Evolutionary conservation across 2,329 filamentous ascomycete species (phyloP), one percentile per base, ranked within the genome.

Genomic region (Nannizziopsis arthrosporioides): DNA sequence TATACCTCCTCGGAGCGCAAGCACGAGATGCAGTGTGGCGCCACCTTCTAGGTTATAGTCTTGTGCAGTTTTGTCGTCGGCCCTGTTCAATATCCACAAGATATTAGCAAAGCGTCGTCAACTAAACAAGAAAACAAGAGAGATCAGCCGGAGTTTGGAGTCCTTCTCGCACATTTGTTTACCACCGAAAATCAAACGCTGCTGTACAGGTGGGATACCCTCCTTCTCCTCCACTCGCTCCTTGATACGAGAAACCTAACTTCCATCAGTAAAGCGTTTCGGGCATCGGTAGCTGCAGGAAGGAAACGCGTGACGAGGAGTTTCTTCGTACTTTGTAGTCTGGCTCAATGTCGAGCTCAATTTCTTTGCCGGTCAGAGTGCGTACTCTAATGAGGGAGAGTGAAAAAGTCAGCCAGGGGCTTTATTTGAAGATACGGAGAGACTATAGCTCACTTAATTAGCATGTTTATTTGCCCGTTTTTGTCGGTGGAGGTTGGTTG

Each of bases 181-280:
- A 61, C 92, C 92, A 47, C 90, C 88, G 64, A 84, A 95, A 62
- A 98, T 98, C 56, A 98, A 73, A 51, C 92, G 82, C 70, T 98
- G 92, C 71, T 98, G 92, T 14, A 92, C 88, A 1, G 92, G 92
- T 38, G 92, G 90, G 60, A 98, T 98, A 49, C 92, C 92, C 66
- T 96, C 92, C 72, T 96, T 96, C 74, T 98, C 92, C 69, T 98
- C 92, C 48, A 98, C 92, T 61, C 90, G 89, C 71, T 96, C 92
- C 76, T 98, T 98, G 76, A 98, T 96, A 67, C 89, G 82, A 36
- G 84, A 82, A 58, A 96, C 85, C 88, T 94, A 56, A 52, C 38
- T n/a, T 22, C 11, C 11, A 15, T 36, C 12, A 36, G 15, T 10
- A 3, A 10, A 12, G n/a, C 5, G 9, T 12, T 12, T 10, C 11